Base-by-base conservation (phyloP, 140 eudicot genomes). In the Senecio squalidus region DNA sequence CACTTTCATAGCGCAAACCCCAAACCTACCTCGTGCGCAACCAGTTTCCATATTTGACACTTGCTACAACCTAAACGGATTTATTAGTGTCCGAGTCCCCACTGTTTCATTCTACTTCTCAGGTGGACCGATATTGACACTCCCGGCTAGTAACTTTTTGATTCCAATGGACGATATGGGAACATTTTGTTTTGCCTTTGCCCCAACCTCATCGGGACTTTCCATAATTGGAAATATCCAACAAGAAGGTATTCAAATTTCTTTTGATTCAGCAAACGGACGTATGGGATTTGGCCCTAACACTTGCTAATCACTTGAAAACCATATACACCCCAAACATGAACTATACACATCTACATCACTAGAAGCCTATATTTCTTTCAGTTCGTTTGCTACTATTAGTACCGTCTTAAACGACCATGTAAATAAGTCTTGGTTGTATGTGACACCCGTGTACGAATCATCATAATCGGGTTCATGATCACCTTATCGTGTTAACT, bases 201-300 rank as follows among this genome's bases (percentile, higher is more conserved):
- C 98, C 21, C 85, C 97, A 29, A 82, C 97, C 3, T 78, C 90
- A 1, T 77, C 95, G 1, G 85, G 78, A 60, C 79, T 83, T 29
- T 83, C 94, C 43, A 91, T 91, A 41, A 78, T 91, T 4, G 98
- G 98, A 48, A 91, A 91, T 58, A 86, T 91, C 27, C 98, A 91
- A 58, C 98, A 91, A 79, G 95, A 91, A 72, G 98, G 98, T 17
- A 91, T 86, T 23, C 98, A 86, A 58, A 81, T 86, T 6, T 80
- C 95, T 5, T 64, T 76, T 27, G 96, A 91, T 77, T 87, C 73
- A 1, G 59, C 84, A 21, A 86, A 76, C 65, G 94, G 86, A 0
- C 66, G 66, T 53, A 78, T 91, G 66, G 98, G 96, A 9, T 86
- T 86, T 58, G 95, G 95, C 13, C 98, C 98, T 14, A 86, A 83